Conservation (phyloP, 805 yeast genomes). For the Candida coquimbonensis region DNA sequence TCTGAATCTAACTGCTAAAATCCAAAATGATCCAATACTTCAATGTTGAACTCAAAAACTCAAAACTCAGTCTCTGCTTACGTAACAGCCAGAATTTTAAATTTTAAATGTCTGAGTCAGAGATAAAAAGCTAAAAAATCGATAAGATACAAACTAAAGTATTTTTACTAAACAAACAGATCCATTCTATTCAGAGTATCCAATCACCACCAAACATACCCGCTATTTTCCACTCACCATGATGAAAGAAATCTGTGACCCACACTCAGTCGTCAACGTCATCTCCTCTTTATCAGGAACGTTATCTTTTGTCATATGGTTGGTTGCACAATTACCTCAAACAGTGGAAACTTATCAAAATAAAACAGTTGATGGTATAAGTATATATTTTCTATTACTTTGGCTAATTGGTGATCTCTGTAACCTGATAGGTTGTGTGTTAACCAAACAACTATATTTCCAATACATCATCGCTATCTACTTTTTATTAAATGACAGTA, state of each 20-base stretch:
- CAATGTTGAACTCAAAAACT: no score
- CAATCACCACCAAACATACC: no score
- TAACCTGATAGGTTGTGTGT: slow-evolving; percentile 59
- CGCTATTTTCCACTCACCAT: neutral
- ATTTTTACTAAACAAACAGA: no score
- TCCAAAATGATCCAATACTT: no score
- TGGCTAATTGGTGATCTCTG: slow-evolving; percentile 40
- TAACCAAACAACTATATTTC: slow-evolving; percentile 76
- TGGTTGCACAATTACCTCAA: slow-evolving; percentile 50
- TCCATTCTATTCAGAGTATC: no score
- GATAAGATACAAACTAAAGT: no score
- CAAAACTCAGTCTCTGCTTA: no score
- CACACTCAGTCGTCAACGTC: slow-evolving; percentile 8
- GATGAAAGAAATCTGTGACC: slow-evolving; percentile 10
- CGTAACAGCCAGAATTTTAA: no score
- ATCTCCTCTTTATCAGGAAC: slow-evolving; percentile 35
- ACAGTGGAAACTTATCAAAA: slow-evolving; percentile 46
- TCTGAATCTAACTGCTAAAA: no score
- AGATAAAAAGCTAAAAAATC: neutral
- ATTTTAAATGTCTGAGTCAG: no score
- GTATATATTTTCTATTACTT: slow-evolving; percentile 44
- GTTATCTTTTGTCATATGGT: slow-evolving; percentile 36
- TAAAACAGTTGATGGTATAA: slow-evolving; percentile 54
- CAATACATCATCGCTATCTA: slow-evolving; percentile 69
- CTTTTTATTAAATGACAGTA: slow-evolving; percentile 63